phyloP scores from a whole-genome alignment of 129 eudicot genomes.

The Flaveria ramosissima region DNA sequence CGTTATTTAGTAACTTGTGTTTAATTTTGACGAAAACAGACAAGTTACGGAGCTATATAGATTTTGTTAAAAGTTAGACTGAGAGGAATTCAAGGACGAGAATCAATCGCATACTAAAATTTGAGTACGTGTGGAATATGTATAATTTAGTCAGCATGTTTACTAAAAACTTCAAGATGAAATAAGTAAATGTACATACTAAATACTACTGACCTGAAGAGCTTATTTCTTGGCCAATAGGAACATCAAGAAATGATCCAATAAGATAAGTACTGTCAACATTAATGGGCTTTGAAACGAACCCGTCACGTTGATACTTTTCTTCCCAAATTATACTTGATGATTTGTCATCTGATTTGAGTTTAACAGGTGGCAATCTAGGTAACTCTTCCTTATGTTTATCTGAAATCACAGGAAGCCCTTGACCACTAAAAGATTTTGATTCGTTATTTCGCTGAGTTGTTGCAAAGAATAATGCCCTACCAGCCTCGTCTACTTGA shows the following conservation, averaged over 20 bases:
- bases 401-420: slow-evolving; percentile 52
- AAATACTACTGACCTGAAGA: slow-evolving; percentile 62
- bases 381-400: slow-evolving; percentile 87
- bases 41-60: not conserved
- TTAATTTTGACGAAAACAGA: not conserved
- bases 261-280: slow-evolving; percentile 69
- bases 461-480: slow-evolving; percentile 57
- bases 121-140: not conserved
- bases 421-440: slow-evolving; percentile 46
- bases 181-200: slow-evolving; percentile 14
- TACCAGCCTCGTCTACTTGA: slow-evolving; percentile 73
- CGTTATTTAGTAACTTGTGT: not conserved
- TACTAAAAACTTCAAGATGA: not conserved
- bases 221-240: slow-evolving; percentile 84
- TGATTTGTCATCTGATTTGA: slow-evolving; percentile 78
- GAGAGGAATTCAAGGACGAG: slow-evolving; percentile 5
- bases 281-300: slow-evolving; percentile 54
- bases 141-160: slow-evolving; percentile 19
- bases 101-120: not conserved
- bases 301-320: slow-evolving; percentile 75
- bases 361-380: slow-evolving; percentile 84
- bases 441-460: slow-evolving; percentile 49
- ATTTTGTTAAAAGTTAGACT: not conserved
- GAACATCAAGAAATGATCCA: slow-evolving; percentile 92
- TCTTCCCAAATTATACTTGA: slow-evolving; percentile 75